Conservation (phyloP, 2,329 filamentous ascomycete species). For the Elsinoe australis region DNA sequence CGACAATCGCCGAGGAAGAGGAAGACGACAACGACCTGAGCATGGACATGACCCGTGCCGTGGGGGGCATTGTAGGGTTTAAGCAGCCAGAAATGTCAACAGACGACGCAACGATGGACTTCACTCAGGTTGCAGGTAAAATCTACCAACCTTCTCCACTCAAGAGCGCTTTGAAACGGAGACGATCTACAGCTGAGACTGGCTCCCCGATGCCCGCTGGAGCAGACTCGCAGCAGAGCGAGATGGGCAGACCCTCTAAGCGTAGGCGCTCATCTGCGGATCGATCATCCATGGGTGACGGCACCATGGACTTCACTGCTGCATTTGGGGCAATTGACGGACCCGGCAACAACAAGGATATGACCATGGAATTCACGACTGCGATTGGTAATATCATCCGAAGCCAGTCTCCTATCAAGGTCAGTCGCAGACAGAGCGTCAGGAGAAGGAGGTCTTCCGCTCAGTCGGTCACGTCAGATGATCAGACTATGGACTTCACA, state of each 20-base stretch:
- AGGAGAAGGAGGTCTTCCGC: slow-evolving; percentile 10
- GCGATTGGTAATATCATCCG: slow-evolving; percentile 41
- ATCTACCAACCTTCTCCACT: slow-evolving; percentile 34
- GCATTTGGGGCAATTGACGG: slow-evolving; percentile 30
- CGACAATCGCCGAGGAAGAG: slow-evolving; percentile 29
- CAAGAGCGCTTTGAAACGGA: slow-evolving; percentile 36
- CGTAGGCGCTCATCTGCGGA: slow-evolving; percentile 32
- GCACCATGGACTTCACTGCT: slow-evolving; percentile 35
- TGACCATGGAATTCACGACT: slow-evolving; percentile 50
- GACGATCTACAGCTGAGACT: slow-evolving; percentile 33
- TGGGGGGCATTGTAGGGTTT: slow-evolving; percentile 64
- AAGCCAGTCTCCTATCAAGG: slow-evolving; percentile 13
- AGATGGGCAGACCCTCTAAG: slow-evolving; percentile 33
- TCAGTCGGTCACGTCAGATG: slow-evolving; percentile 13
- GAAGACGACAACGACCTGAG: slow-evolving; percentile 54
- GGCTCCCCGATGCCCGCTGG: slow-evolving; percentile 27
- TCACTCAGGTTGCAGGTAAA: slow-evolving; percentile 48
- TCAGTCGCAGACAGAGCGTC: slow-evolving; percentile 18
- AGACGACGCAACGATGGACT: slow-evolving; percentile 47
- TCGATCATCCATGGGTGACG: slow-evolving; percentile 34
- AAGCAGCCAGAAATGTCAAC: slow-evolving; percentile 30
- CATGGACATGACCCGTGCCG: slow-evolving; percentile 84
- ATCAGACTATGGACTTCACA: slow-evolving; percentile 36
- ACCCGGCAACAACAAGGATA: neutral
- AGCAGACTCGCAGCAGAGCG: slow-evolving; percentile 27